Base-by-base conservation (phyloP, 768 basidiomycete genomes). In the Mycena pura region DNA sequence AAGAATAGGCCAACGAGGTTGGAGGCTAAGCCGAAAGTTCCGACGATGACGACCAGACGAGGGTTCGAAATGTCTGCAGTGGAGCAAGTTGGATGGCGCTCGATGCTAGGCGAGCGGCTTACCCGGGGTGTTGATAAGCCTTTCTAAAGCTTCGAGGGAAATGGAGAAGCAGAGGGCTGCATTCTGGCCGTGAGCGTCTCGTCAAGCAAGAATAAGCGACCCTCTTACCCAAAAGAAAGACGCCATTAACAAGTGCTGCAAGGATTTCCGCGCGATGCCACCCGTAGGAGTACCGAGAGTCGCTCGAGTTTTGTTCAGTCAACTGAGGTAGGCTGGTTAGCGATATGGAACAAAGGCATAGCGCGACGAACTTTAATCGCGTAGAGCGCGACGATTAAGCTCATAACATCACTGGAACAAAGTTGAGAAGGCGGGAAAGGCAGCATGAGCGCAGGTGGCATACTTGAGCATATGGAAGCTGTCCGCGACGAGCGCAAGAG, bases 401-500 rank as follows among this genome's bases (percentile, higher is more conserved):
- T 97, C 86, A 97, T 86, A 67, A 97, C 94, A 83, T 99, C 97
- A 80, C 96, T 99, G 76, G 61, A 43, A 71, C 43, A 34, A 10
- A 53, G 55, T 10, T 45, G 41, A 63, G 39, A 44, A 49, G 62
- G 44, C 58, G 52, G 53, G 25, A 43, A 9, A 22, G 29, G 25
- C 27, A 36, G 41, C 13, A 47, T 34, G 36, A 46, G 43, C 32
- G 44, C 25, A 19, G 45, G 14, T 48, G 41, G 77, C 89, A 62
- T 65, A 96, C 95, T 98, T 98, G 78, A 98, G 88, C 96, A 97
- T 99, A 78, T 99, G 96, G 76, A 99, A 99, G 66, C 91, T 92
- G 78, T 98, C 96, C 8, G 96, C 96, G 45, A 99, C 89, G 53
- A 99, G 89, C 1, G 96, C 96, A 1, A 98, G 86, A 1, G 95